These are phyloP conservation scores for Zizania latifolia DNA, from an alignment of 176 grass and related monocot species.

Conservation along the genomic window DNA sequence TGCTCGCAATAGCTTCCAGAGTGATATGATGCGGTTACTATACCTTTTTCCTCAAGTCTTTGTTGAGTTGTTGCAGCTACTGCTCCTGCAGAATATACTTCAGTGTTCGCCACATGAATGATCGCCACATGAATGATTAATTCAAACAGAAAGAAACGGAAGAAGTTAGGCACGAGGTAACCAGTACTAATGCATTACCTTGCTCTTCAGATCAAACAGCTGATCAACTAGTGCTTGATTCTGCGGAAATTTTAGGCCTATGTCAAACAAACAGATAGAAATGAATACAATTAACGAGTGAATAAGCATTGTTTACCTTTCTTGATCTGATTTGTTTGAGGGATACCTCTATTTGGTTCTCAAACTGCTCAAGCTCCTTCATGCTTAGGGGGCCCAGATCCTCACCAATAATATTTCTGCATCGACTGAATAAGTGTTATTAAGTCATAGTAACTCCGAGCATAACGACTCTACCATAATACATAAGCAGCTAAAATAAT, in stretches of 20 bases:
- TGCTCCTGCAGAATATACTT: slow-evolving; percentile 47
- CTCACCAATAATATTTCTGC: slow-evolving; percentile 85
- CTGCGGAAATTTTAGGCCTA: slow-evolving; percentile 29
- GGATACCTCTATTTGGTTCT: slow-evolving; percentile 67
- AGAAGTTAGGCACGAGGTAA: too few relatives aligned
- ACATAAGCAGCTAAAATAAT: not conserved
- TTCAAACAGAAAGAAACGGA: not conserved
- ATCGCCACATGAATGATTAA: not conserved
- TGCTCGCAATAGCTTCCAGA: not conserved
- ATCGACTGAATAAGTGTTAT: not conserved
- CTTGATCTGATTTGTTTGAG: slow-evolving; percentile 66
- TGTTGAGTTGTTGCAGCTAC: slow-evolving; percentile 62
- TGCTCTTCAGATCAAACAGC: slow-evolving; percentile 73
- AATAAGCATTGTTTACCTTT: slow-evolving; percentile 43
- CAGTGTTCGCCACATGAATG: not conserved
- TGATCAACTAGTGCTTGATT: slow-evolving; percentile 66
- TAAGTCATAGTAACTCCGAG: not conserved
- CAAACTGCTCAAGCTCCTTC: slow-evolving; percentile 74
- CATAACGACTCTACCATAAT: not conserved
- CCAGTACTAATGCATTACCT: slow-evolving; percentile 39
- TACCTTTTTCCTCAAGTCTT: slow-evolving; percentile 72
- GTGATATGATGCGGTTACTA: not conserved
- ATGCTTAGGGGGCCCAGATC: slow-evolving; percentile 64
- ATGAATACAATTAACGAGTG: not conserved
- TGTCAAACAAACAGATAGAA: not conserved